Conservation (phyloP, 2,329 filamentous ascomycete species). For the Scedosporium boydii region DNA sequence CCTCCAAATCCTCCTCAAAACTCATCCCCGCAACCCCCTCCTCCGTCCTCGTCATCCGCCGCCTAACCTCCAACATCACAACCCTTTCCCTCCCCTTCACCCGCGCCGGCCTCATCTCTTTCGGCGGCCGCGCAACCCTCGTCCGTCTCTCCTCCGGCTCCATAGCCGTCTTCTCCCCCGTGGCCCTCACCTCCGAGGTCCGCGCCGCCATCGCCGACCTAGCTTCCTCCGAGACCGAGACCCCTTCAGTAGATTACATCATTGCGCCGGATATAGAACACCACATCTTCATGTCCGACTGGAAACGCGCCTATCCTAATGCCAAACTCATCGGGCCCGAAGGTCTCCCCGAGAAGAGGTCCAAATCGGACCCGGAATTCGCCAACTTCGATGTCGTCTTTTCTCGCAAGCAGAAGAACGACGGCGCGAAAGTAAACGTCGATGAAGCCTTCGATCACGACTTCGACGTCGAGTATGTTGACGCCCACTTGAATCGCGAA, state of each 20-base stretch:
- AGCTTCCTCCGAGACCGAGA: slow-evolving; percentile 24
- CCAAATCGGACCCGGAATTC: slow-evolving; percentile 27
- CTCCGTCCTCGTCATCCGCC: slow-evolving; percentile 82
- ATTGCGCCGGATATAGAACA: slow-evolving; percentile 85
- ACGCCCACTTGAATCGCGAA: slow-evolving; percentile 74
- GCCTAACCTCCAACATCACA: slow-evolving; percentile 68
- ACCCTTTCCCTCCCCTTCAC: slow-evolving; percentile 78
- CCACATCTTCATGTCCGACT: slow-evolving; percentile 84
- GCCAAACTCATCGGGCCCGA: slow-evolving; percentile 77
- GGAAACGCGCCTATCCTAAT: slow-evolving; percentile 68
- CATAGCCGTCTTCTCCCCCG: slow-evolving; percentile 86
- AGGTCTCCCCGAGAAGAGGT: slow-evolving; percentile 73
- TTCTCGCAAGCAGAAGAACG: slow-evolving; percentile 42
- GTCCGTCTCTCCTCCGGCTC: slow-evolving; percentile 69
- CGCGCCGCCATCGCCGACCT: slow-evolving; percentile 53
- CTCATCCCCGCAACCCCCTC: slow-evolving; percentile 63
- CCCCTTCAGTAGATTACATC: slow-evolving; percentile 59
- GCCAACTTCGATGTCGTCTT: slow-evolving; percentile 57
- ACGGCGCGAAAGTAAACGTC: slow-evolving; percentile 35
- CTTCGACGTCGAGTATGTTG: slow-evolving; percentile 78
- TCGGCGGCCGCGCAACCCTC: slow-evolving; percentile 81
- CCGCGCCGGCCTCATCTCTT: slow-evolving; percentile 67
- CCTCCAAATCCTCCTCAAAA: background rate
- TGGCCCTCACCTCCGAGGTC: slow-evolving; percentile 70
- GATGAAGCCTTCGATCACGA: slow-evolving; percentile 74